phyloP scores from a whole-genome alignment of 129 eudicot genomes.

The Lactuca sativa region DNA sequence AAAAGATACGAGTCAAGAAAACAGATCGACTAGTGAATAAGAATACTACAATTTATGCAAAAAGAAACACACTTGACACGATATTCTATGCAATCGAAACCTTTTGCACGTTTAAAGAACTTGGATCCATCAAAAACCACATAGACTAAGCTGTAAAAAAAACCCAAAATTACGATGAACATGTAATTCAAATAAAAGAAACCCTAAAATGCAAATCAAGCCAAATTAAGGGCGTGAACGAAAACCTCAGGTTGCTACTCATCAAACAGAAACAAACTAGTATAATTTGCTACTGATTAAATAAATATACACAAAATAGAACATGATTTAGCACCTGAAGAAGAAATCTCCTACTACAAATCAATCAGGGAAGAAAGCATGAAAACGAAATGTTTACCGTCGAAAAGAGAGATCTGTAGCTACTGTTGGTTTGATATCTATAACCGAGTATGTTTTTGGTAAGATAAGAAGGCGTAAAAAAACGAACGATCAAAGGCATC shows the following conservation, averaged over 20 bases:
- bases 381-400: no score
- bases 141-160: background rate
- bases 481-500: no score
- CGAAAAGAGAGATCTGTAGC: no score
- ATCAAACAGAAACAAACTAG: no score
- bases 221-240: background rate
- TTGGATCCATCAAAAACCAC: slow-evolving; percentile 30
- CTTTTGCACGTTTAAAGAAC: slow-evolving; percentile 6
- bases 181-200: background rate
- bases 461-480: no score
- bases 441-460: no score
- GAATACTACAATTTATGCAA: background rate
- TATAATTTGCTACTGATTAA: no score
- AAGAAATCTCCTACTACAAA: no score
- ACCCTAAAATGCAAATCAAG: slow-evolving; percentile 16
- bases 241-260: slow-evolving; percentile 46
- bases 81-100: background rate
- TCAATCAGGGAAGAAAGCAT: no score
- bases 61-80: slow-evolving; percentile 8
- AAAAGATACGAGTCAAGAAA: background rate
- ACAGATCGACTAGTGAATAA: background rate
- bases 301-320: no score
- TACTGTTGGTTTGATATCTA: no score
- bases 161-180: slow-evolving; percentile 6
- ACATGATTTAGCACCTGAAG: no score